phyloP scores from a whole-genome alignment of 2,329 filamentous ascomycete species.

The Aspergillus versicolor region DNA sequence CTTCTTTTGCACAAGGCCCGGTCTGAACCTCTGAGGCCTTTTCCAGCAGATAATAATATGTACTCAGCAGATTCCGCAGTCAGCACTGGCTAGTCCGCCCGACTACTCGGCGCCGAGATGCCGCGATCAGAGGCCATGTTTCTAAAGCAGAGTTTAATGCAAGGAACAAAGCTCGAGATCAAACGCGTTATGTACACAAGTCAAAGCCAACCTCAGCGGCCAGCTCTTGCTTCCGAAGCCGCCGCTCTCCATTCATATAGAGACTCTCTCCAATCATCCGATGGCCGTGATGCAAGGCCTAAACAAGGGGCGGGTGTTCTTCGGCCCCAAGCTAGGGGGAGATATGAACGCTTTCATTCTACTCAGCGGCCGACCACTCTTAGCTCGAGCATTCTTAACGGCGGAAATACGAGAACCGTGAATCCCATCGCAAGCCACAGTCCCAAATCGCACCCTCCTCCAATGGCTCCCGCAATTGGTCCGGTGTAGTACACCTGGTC shows the following conservation, averaged over 20 bases:
- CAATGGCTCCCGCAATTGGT: constrained; percentile 32
- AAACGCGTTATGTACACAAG: not conserved
- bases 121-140: not conserved
- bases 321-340: not conserved
- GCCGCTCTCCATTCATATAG: not conserved
- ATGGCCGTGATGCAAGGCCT: not conserved
- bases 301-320: not conserved
- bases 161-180: not conserved
- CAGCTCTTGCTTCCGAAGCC: not conserved
- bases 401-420: constrained; percentile 35
- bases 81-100: not conserved
- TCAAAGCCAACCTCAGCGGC: not conserved
- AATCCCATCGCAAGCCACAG: constrained; percentile 38
- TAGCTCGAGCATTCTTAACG: constrained; percentile 35
- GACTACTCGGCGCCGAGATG: not conserved
- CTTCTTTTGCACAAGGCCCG: too few species aligned
- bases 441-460: constrained; percentile 37
- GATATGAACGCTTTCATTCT: not conserved
- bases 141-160: not conserved
- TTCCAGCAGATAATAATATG: not conserved
- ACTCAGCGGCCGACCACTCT: constrained; percentile 28
- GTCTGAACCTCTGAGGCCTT: too few species aligned
- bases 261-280: not conserved
- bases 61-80: too few species aligned
- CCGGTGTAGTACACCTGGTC: constrained; percentile 42